Evolutionary conservation across 805 yeast genomes (phyloP).

Genomic region (Myxozyma melibiosi): DNA sequence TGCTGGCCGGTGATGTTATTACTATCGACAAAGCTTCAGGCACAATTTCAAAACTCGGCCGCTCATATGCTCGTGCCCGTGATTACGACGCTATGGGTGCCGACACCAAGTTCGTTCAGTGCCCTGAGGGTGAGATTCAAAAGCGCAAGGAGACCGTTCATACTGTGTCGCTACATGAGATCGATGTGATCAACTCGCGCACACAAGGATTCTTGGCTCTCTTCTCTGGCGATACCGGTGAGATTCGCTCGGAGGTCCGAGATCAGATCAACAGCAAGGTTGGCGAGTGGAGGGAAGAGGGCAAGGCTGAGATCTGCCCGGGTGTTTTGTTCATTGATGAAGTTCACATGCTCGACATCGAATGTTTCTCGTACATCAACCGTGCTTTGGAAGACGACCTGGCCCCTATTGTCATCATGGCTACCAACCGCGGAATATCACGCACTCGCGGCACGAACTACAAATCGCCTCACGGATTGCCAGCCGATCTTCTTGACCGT

Average conservation of each 20-base stretch:
- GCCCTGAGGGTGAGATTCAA: conserved; percentile 98
- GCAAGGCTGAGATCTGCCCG: conserved; percentile 94
- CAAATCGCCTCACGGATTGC: conserved; percentile 97
- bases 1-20: conserved; percentile 94
- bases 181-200: conserved; percentile 95
- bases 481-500: conserved; percentile 91
- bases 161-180: conserved; percentile 96
- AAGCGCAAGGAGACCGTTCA: conserved; percentile 94
- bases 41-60: conserved; percentile 88
- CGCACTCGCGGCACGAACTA: conserved; percentile 90
- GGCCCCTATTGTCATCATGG: conserved; percentile 97
- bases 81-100: conserved; percentile 99
- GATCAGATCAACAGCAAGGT: conserved; percentile 96
- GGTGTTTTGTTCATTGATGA: conserved; percentile 98
- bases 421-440: conserved; percentile 95
- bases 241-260: conserved; percentile 91
- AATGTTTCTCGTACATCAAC: conserved; percentile 91
- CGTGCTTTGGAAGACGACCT: conserved; percentile 95
- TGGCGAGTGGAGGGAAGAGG: conserved; percentile 98
- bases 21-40: conserved; percentile 95
- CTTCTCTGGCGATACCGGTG: conserved; percentile 96
- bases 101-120: conserved; percentile 94
- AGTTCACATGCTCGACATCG: conserved; percentile 97
- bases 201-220: conserved; percentile 97
- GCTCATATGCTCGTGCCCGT: conserved; percentile 93